Base-by-base conservation (phyloP, 768 basidiomycete species). In the Leccinum truebloodii region DNA sequence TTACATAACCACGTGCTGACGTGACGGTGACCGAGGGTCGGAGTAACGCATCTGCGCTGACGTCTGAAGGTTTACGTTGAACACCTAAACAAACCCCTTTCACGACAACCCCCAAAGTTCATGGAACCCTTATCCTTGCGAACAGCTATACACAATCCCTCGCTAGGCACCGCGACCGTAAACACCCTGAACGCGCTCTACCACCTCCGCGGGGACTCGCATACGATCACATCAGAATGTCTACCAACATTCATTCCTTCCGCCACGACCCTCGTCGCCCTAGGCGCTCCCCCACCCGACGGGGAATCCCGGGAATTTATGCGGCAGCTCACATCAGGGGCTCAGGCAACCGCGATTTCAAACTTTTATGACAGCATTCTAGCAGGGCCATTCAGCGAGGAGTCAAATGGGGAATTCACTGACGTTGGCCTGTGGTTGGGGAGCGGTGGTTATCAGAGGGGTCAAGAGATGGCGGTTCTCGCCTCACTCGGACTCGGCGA, bases 371-470 rank as follows among this genome's bases (percentile, higher is more conserved):
- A 81, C n/a, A 86, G 83, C 65, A 71, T 86, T 50, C 76, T 86
- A 13, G 81, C 79, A 0, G 85, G 85, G 3, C 76, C 76, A 34
- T 69, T 75, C n/a, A 84, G 79, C 62, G 85, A 88, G 63, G 57
- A 50, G 39, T 61, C 64, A 41, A 80, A 78, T 63, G 85, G 86
- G 61, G 84, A 87, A 52, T 82, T 75, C 46, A 79, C 79, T 6
- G 84, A 86, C 61, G 68, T 83, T 24, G 82, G 76, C 4, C 52
- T 86, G 35, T 85, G 81, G 80, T 75, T 87, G 5, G 83, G 85
- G 9, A 53, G 61, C 6, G 81, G 79, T 5, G 66, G 75, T 6
- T 67, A 71, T 61, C 73, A 73, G 61, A 55, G 6, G 16, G 71
- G 73, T 18, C 60, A 69, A 49, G 74, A 75, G 59, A 57, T 20